Percentiles rank a stretch among this genome's conserved stretches.
Conservation (phyloP, 352 stramenopile species). For the Pythium sp. region DNA sequence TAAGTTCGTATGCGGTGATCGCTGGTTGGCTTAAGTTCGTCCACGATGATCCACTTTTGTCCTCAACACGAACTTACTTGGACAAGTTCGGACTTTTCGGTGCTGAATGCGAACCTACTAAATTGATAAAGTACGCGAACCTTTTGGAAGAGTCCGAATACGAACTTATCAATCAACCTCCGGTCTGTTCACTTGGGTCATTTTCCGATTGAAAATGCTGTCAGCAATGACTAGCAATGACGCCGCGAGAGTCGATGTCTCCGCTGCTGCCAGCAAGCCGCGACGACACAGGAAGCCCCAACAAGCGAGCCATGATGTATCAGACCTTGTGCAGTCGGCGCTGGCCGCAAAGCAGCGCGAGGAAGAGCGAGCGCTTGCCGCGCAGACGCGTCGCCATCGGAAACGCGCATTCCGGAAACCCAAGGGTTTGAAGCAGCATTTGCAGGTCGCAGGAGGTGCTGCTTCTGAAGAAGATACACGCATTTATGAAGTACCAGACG, state of each 20-base stretch:
- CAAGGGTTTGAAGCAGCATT: not conserved
- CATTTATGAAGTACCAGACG: not conserved
- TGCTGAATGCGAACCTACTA: no score
- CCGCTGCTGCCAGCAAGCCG: not conserved
- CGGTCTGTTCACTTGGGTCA: not conserved
- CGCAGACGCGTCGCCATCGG: conserved; percentile 3
- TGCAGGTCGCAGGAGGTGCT: not conserved
- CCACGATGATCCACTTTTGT: no score
- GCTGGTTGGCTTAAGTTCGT: no score
- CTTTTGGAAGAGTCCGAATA: not conserved
- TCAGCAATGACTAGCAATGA: not conserved
- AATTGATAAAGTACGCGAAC: no score
- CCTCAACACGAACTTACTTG: no score
- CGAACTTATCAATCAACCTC: not conserved
- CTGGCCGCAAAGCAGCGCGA: conserved; percentile 7
- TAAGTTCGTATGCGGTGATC: no score
- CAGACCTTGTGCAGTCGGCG: conserved; percentile 5
- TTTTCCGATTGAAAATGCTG: not conserved
- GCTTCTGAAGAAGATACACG: not conserved
- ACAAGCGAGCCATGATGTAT: not conserved
- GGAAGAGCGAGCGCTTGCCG: not conserved
- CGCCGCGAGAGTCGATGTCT: not conserved
- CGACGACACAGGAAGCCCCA: not conserved
- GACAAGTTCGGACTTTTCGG: no score
- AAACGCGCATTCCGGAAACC: conserved; percentile 12